Base-by-base conservation (phyloP, 345 rosid genomes). In the Euphorbia pulcherrima region DNA sequence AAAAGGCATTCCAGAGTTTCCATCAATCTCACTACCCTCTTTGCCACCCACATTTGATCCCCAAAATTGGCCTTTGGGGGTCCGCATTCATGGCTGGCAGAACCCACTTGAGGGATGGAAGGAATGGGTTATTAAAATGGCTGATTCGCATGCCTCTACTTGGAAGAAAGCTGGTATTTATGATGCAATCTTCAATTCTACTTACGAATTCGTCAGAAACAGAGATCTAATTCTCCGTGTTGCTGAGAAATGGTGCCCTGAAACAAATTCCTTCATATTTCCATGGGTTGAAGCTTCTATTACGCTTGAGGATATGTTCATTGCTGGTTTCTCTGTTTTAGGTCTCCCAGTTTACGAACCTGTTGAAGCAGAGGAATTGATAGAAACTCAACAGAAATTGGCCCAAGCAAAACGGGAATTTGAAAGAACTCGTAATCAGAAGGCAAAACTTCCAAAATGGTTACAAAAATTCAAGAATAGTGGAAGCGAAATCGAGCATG, bases 271-370 rank as follows among this genome's bases (percentile, higher is more conserved):
- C 0, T 86, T 86, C 62, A 65, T 82, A 13, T 84, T 82, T 20
- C 21, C 75, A 12, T 86, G 91, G 91, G 88, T 87, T 0, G 88
- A 84, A 78, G 84, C 87, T 4, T 84, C 85, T 2, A 1, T 86
- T 26, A 81, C 88, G 0, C 57, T 84, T 0, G 87, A 84, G 69
- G 88, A 86, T 73, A 41, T 81, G 77, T 40, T 78, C 67, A 62
- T 81, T 46, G 70, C 69, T 8, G 69, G 84, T 3, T 79, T 71
- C 70, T 79, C 88, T 20, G 83, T 74, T 16, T 50, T 75, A n/a
- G 88, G 88, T 10, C 72, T 64, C 67, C 76, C 83, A 60, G 80
- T 76, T 41, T 72, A 78, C 61, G 11, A 44, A 51, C 18, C 68
- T 20, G 30, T 60, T 53, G 65, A 54, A 12, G 39, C 35, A 13